A percentile compares a stretch with the other conserved stretches of the same genome.
Evolutionary conservation across 2,329 filamentous ascomycete species (phyloP).

Genomic region (Fusarium protoensiforme): DNA sequence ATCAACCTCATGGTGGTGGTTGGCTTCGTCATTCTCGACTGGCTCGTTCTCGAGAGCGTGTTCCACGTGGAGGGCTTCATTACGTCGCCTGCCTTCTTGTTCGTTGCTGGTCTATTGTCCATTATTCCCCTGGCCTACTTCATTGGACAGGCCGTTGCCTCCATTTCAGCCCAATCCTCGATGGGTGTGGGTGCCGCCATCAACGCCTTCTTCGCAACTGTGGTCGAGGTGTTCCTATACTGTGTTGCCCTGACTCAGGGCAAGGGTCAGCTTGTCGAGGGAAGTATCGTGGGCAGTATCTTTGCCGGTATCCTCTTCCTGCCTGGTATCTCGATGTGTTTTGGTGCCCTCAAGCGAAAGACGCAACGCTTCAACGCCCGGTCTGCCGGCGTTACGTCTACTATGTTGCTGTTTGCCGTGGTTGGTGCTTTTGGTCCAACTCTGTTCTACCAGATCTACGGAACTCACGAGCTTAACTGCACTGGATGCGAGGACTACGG

Average conservation of each 20-base stretch:
- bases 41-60: constrained; percentile 77
- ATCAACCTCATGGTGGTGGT: constrained; percentile 97
- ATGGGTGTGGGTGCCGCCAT: constrained; percentile 98
- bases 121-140: constrained; percentile 98
- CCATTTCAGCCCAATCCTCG: constrained; percentile 97
- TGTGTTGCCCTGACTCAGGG: constrained; percentile 93
- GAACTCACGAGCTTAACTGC: constrained; percentile 95
- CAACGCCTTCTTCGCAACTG: constrained; percentile 97
- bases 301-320: constrained; percentile 96
- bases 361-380: constrained; percentile 98
- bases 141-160: constrained; percentile 97
- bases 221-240: constrained; percentile 98
- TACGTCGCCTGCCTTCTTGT: constrained; percentile 87
- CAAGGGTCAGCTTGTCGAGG: constrained; percentile 92
- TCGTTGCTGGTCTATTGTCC: constrained; percentile 84
- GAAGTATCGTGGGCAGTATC: constrained; percentile 96
- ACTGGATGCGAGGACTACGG: constrained; percentile 67
- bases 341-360: constrained; percentile 96
- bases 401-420: constrained; percentile 96
- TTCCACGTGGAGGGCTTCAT: constrained; percentile 78
- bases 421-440: constrained; percentile 96
- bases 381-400: constrained; percentile 95
- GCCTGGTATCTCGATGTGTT: constrained; percentile 97
- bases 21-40: constrained; percentile 95
- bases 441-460: constrained; percentile 98